Evolutionary conservation across 179 eudicot species (phyloP).

Genomic region (Camellia oleifera): DNA sequence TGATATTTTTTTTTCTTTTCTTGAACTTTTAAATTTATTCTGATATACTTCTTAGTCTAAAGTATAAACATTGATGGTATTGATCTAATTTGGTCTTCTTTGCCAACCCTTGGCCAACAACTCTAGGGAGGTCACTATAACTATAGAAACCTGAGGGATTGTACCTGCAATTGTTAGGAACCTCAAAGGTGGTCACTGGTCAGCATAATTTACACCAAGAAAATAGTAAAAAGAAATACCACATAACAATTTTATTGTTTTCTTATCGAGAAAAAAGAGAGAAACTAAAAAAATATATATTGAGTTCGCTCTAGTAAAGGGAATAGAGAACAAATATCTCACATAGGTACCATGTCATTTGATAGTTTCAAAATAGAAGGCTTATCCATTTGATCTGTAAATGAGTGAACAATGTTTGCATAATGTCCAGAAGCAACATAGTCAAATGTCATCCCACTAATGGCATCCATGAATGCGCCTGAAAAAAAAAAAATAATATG

Average conservation of each 20-base stretch:
- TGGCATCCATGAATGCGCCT: slow-evolving; percentile 97
- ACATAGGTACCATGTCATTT: slow-evolving; percentile 62
- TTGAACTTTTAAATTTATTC: background rate
- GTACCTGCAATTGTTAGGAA: background rate
- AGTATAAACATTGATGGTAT: background rate
- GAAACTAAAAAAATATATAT: background rate
- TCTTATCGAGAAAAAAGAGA: background rate
- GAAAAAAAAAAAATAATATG: background rate
- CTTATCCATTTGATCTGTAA: slow-evolving; percentile 30
- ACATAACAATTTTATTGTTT: background rate
- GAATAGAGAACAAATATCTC: slow-evolving; percentile 11
- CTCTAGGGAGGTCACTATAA: background rate
- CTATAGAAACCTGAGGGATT: background rate
- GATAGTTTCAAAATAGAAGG: slow-evolving; percentile 75
- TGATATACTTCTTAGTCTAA: background rate
- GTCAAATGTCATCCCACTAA: slow-evolving; percentile 68
- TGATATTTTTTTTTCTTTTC: background rate
- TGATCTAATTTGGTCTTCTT: background rate
- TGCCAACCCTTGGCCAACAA: background rate
- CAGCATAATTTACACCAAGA: background rate
- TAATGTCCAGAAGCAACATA: slow-evolving; percentile 95
- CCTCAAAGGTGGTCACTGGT: background rate
- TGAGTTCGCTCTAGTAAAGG: background rate
- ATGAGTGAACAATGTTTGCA: slow-evolving; percentile 73
- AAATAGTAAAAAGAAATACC: background rate